phyloP scores from a whole-genome alignment of 2,329 filamentous ascomycete genomes.

The Colletotrichum lindemuthianum region DNA sequence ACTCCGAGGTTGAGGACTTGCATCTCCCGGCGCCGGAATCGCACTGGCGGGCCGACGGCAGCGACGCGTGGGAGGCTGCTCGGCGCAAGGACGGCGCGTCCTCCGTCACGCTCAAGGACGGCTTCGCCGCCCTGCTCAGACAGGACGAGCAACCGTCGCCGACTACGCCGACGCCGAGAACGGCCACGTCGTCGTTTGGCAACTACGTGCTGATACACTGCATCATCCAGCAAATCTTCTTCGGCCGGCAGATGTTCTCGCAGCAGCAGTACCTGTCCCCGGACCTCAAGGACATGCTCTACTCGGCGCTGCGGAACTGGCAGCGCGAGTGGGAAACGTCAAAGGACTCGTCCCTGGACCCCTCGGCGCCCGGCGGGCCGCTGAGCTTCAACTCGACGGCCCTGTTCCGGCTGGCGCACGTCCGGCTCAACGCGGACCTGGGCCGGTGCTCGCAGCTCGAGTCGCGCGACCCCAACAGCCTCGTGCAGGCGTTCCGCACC shows the following conservation, averaged over 20 bases:
- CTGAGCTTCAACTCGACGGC: conserved; percentile 58
- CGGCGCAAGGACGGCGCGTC: conserved; percentile 57
- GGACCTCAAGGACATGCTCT: conserved; percentile 52
- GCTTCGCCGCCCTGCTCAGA: conserved; percentile 43
- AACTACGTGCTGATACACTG: conserved; percentile 65
- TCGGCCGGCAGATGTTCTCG: conserved; percentile 46
- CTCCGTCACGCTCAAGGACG: conserved; percentile 37
- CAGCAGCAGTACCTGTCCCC: conserved; percentile 41
- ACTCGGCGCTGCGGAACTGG: conserved; percentile 59
- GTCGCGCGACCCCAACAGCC: conserved; percentile 55
- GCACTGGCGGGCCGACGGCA: conserved; percentile 41
- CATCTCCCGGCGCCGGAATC: conserved; percentile 37
- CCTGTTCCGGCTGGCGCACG: conserved; percentile 43
- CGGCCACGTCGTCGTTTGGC: conserved; percentile 57
- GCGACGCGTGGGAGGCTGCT: conserved; percentile 64
- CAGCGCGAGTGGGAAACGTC: conserved; percentile 62
- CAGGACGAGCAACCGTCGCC: conserved; percentile 43
- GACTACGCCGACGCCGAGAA: no score
- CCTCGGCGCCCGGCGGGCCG: conserved; percentile 61
- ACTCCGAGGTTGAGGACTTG: conserved; percentile 64
- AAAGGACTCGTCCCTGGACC: conserved; percentile 63
- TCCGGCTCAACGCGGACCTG: conserved; percentile 38
- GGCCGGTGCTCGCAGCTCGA: conserved; percentile 52
- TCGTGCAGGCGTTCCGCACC: conserved; percentile 55
- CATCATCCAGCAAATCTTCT: conserved; percentile 64